These are phyloP conservation scores for Leccinum griseonigrum DNA, from an alignment of 1,284 basidiomycete species.

Conservation along the genomic window DNA sequence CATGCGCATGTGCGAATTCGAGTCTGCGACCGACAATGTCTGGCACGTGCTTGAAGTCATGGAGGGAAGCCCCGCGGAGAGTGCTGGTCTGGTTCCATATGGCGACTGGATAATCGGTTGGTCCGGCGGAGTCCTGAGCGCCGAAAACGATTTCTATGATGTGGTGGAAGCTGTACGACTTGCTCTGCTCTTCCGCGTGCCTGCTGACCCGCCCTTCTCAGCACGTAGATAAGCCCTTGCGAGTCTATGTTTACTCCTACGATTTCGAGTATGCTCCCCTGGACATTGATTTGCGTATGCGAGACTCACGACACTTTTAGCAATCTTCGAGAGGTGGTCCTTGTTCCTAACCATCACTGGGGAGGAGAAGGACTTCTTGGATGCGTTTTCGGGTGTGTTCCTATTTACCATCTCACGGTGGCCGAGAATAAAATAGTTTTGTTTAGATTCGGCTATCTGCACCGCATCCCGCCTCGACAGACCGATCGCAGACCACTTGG, in stretches of 20 bases:
- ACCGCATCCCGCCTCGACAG: slow-evolving; percentile 80
- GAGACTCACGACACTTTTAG: slow-evolving; percentile 40
- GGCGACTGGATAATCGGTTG: slow-evolving; percentile 93
- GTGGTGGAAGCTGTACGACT: slow-evolving; percentile 83
- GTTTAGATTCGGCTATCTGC: slow-evolving; percentile 75
- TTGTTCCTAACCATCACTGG: slow-evolving; percentile 95
- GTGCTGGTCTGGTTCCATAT: slow-evolving; percentile 81
- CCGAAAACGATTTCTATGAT: slow-evolving; percentile 97
- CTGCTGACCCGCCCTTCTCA: slow-evolving; percentile 33
- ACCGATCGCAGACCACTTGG: slow-evolving; percentile 51
- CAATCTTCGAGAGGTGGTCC: slow-evolving; percentile 85
- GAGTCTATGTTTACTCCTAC: slow-evolving; percentile 95
- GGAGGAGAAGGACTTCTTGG: slow-evolving; percentile 92
- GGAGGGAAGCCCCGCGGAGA: slow-evolving; percentile 94
- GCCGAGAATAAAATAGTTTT: background rate
- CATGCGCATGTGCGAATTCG: slow-evolving; percentile 88
- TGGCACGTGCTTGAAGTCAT: slow-evolving; percentile 98
- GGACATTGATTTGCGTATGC: background rate
- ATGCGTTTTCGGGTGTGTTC: slow-evolving; percentile 85
- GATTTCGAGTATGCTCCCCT: slow-evolving; percentile 86
- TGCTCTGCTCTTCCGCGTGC: slow-evolving; percentile 4
- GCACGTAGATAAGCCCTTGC: slow-evolving; percentile 91
- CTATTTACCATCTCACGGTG: slow-evolving; percentile 6
- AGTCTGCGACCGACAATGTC: slow-evolving; percentile 85
- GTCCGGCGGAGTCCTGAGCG: slow-evolving; percentile 88